Evolutionary conservation across 2,329 filamentous ascomycete species (phyloP), one percentile per base, ranked within the genome.

Genomic region (Emmonsia crescens): DNA sequence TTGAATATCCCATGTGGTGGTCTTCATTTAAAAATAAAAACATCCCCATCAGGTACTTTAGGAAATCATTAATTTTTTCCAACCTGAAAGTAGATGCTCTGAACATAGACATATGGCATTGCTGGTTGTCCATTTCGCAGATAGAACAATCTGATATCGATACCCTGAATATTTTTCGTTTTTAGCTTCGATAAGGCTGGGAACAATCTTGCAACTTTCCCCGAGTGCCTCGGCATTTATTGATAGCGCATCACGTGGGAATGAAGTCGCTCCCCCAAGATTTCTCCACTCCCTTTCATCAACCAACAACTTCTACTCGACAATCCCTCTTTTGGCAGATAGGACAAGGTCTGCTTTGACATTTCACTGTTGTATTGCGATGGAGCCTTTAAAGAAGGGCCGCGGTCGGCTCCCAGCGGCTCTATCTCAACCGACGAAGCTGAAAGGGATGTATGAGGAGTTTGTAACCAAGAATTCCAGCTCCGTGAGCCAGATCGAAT

Each of bases 381-480:
- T 76, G 74, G 71, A 73, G 62, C 67, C 74, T 4, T 62, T 68
- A 54, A 67, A 66, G 62, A 68, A 69, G 44, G 64, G 67, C 38
- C 66, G 69, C 49, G 70, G 65, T 55, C 68, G 67, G 44, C 64
- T 74, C 59, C 68, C 71, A 24, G 62, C 68, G 31, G 69, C 63
- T 52, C 65, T 76, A 62, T 65, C 74, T 51, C 68, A 70, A 42
- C 74, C 75, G n/a, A 72, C 72, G 0, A 76, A 75, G 64, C 75
- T 75, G 71, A 63, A 76, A 21, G 69, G 68, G 40, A 63, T 75
- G 29, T 77, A 77, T 60, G 75, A 77, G 62, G 87, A 94, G 66
- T 96, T 97, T 77, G 93, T 99, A 78, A 89, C 89, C 65, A 94
- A 93, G 78, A 99, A 99, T 74, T 87, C 91, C 64, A 88, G 91